Base-by-base conservation (phyloP, 495 filamentous ascomycete species). In the Bombardia bombarda region DNA sequence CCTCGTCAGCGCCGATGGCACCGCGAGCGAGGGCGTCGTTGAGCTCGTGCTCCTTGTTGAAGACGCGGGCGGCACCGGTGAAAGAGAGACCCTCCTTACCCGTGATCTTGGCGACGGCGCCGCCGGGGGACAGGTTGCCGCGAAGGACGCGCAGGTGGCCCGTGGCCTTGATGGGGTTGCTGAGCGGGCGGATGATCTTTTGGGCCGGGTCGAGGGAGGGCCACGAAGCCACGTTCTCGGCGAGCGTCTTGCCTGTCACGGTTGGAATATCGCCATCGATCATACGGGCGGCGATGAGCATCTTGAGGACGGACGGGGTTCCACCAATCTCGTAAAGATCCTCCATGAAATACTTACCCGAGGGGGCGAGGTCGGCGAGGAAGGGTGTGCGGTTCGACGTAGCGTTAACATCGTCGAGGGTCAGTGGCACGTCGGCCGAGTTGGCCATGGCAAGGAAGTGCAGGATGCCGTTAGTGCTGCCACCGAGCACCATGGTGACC, bases 91-190 rank as follows among this genome's bases (percentile, higher is more conserved):
- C 92, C 63, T 98, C 92, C 60, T 95, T 96, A 16, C 92, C 92
- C 0, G 92, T 98, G 61, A 98, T 98, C 69, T 98, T 98, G 46
- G 92, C 90, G 3, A 98, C 92, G 7, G 92, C 84, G 25, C 92
- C 92, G 25, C 83, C 84, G 1, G 92, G 92, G 2, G 90, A 85
- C 28, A 98, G 77, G 63, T 96, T 96, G 28, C 92, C 92, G 37
- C 75, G 75, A 8, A 98, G 75, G 37, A 98, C 85, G 56, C 92
- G 87, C 36, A 98, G 69, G 60, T 98, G 92, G 31, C 92, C 92
- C 8, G 82, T 86, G 2, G 68, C 36, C 62, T 95, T 96, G 69
- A 96, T 95, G 14, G 92, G 92, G 57, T 89, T 78, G 36, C 72
- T 64, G 9, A 96, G 63, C 0, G 84, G 79, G 2, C 87, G 82